These are phyloP conservation scores for Thermoascus crustaceus DNA, from an alignment of 2,329 filamentous ascomycete genomes.

Conservation along the genomic window DNA sequence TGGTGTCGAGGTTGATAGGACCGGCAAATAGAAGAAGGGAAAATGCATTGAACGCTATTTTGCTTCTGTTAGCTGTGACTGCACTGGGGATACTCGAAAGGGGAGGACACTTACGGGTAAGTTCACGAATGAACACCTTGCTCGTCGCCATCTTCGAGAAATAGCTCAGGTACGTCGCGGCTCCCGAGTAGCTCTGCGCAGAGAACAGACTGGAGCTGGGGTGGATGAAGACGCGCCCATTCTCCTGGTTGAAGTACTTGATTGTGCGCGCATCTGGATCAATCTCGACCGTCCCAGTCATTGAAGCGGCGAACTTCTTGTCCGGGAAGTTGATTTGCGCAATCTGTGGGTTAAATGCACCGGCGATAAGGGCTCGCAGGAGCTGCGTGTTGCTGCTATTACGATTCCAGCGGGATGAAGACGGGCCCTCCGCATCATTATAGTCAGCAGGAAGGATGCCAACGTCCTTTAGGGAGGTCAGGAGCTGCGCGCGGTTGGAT, in stretches of 20 bases:
- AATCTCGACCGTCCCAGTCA: constrained; percentile 82
- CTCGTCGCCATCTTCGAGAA: constrained; percentile 86
- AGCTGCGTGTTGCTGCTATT: constrained; percentile 40
- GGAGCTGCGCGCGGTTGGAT: constrained; percentile 77
- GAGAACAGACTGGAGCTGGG: constrained; percentile 81
- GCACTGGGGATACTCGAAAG: constrained; percentile 1
- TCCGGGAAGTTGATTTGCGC: constrained; percentile 88
- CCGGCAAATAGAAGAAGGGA: constrained; percentile 83
- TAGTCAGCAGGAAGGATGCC: constrained; percentile 61
- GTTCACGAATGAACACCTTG: constrained; percentile 84
- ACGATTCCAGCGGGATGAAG: constrained; percentile 35
- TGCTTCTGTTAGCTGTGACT: constrained; percentile 5
- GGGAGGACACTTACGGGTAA: constrained; percentile 62
- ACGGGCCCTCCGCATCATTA: constrained; percentile 16
- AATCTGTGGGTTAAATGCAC: constrained; percentile 74
- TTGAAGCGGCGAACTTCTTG: constrained; percentile 84
- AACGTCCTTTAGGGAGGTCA: constrained; percentile 75
- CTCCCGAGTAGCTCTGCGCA: constrained; percentile 66
- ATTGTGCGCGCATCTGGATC: constrained; percentile 89
- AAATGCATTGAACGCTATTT: constrained; percentile 70
- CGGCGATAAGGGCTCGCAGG: constrained; percentile 62
- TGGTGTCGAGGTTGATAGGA: constrained; percentile 73
- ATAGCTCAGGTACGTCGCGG: constrained; percentile 74
- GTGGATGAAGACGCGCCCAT: constrained; percentile 84
- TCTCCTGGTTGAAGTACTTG: constrained; percentile 83